Evolutionary conservation across 768 basidiomycete genomes (phyloP).

Genomic region (Leccinellum luteum): DNA sequence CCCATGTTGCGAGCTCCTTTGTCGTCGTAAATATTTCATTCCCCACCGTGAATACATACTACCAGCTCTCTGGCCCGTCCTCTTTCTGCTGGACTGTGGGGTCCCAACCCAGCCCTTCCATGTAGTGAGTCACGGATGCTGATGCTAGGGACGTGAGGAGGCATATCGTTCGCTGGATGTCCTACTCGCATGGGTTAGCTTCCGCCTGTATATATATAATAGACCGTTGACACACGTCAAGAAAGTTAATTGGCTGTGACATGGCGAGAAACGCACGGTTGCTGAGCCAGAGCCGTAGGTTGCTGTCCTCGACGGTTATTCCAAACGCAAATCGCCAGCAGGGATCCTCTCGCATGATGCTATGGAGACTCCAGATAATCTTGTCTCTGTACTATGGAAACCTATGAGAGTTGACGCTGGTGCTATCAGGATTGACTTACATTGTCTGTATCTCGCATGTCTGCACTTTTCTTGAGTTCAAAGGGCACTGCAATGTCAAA

Average conservation of each 20-base stretch:
- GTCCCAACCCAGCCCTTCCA: constrained; percentile 8
- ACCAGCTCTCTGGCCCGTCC: too few relatives aligned
- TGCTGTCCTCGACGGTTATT: background rate
- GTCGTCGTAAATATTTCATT: background rate
- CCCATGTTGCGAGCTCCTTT: background rate
- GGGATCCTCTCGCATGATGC: background rate
- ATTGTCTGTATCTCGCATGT: background rate
- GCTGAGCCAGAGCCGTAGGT: constrained; percentile 27
- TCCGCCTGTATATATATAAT: background rate
- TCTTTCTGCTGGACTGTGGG: constrained; percentile 1
- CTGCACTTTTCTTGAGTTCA: constrained; percentile 2
- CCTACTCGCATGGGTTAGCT: too few relatives aligned
- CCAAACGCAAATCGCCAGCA: background rate
- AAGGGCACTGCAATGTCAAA: constrained; percentile 10
- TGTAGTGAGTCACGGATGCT: too few relatives aligned
- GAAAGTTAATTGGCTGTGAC: background rate
- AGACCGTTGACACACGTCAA: background rate
- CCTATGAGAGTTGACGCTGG: background rate
- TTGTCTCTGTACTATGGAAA: constrained; percentile 13
- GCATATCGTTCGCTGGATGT: background rate
- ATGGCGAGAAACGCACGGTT: background rate
- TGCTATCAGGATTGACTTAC: background rate
- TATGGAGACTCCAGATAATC: constrained; percentile 26
- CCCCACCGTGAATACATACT: background rate
- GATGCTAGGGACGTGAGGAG: too few relatives aligned